Base-by-base conservation (phyloP, 352 stramenopile species). In the Phytophthora podocarpi region DNA sequence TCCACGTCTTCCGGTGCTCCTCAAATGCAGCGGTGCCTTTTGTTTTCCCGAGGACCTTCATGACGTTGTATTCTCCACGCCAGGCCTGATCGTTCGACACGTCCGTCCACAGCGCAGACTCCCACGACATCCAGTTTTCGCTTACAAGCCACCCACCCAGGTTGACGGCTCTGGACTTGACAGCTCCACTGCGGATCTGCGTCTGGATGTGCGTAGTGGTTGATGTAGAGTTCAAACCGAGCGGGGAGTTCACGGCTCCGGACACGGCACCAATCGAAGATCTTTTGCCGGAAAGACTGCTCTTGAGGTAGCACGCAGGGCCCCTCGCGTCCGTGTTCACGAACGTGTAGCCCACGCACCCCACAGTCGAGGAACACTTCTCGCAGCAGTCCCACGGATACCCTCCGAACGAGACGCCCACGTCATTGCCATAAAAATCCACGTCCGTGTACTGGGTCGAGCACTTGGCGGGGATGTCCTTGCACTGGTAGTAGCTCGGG, bases 401-500 rank as follows among this genome's bases (percentile, higher is more conserved):
- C n/a, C n/a, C n/a, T n/a, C n/a, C n/a, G n/a, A n/a, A n/a, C n/a
- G n/a, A n/a, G n/a, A n/a, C n/a, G n/a, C n/a, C n/a, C n/a, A 18
- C 8, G 48, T 56, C 48, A 27, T 56, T 56, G 34, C 46, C 24
- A 7, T 52, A 49, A 39, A 51, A 42, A 20, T 59, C 35, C 11
- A 73, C 40, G 59, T 78, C 63, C 8, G 67, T 64, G 11, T 68
- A 31, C 51, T 80, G 73, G 23, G 49, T 52, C 4, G 55, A 64
- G 68, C 77, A 86, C 43, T 76, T 32, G 12, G 37, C 2, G 2
- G 77, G 77, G 16, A 51, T 18, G 11, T 60, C 23, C 47, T 74
- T 50, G 46, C 76, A 86, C 59, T 86, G 76, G 67, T 73, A 81
- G 55, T 74, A 55, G 15, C 18, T 41, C 20, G 16, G 12, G n/a